These are phyloP conservation scores for Kluyveromyces nonfermentans DNA, from an alignment of 805 yeast genomes.

Conservation along the genomic window DNA sequence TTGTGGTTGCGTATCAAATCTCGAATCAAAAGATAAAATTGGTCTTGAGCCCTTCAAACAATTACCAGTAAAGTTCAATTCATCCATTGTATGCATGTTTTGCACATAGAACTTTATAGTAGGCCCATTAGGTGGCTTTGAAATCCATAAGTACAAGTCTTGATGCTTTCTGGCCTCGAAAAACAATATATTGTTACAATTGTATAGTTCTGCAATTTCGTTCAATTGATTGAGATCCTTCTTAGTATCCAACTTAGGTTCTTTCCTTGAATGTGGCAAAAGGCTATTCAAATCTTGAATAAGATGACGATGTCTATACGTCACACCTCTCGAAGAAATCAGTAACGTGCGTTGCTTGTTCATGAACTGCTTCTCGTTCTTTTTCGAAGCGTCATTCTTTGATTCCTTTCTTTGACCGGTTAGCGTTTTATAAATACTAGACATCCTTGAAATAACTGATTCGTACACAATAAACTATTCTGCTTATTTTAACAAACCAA, in stretches of 20 bases:
- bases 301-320: conserved; percentile 90
- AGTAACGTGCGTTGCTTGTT: conserved; percentile 85
- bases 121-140: conserved; percentile 98
- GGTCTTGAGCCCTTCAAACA: conserved; percentile 95
- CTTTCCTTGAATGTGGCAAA: conserved; percentile 92
- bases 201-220: conserved; percentile 93
- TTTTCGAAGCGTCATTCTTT: conserved; percentile 22
- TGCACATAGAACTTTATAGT: conserved; percentile 89
- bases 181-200: conserved; percentile 89
- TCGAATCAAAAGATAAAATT: conserved; percentile 73
- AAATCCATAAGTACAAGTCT: conserved; percentile 88
- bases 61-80: conserved; percentile 92
- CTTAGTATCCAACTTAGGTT: conserved; percentile 91
- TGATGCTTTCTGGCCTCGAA: conserved; percentile 95
- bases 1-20: conserved; percentile 66
- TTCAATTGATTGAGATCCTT: conserved; percentile 80
- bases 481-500: not conserved
- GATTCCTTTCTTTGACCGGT: conserved; percentile 24
- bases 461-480: not conserved
- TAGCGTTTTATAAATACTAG: conserved; percentile 63
- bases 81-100: conserved; percentile 93
- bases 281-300: conserved; percentile 69
- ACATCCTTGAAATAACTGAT: conserved; percentile 35
- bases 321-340: conserved; percentile 90
- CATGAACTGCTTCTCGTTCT: conserved; percentile 45